Percentiles rank a stretch among this genome's conserved stretches.
Evolutionary conservation across 192 early-diverging fungal species (phyloP).

Genomic region (Backusella australiensis): DNA sequence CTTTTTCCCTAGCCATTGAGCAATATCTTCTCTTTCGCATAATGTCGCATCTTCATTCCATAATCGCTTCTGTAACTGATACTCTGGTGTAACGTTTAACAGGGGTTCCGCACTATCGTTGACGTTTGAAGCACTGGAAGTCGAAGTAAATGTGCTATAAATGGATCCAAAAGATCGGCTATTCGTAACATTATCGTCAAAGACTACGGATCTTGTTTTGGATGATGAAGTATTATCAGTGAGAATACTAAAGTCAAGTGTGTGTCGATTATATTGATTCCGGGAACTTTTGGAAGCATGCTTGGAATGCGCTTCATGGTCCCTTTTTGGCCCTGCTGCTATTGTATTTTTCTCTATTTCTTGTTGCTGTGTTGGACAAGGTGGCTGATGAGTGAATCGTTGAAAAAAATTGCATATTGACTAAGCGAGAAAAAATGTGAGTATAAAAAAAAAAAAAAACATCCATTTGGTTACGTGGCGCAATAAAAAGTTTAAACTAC

Average conservation of each 20-base stretch:
- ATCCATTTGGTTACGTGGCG: not conserved
- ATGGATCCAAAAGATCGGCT: constrained; percentile 6
- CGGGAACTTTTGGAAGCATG: not conserved
- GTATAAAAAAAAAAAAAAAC: not conserved
- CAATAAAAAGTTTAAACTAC: not conserved
- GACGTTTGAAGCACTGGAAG: not conserved
- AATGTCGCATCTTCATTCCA: constrained; percentile 42
- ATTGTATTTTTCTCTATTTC: not conserved
- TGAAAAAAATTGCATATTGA: not conserved
- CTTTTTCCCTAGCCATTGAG: constrained; percentile 43
- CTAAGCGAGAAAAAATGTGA: not conserved
- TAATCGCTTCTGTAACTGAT: not conserved
- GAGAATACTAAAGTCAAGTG: not conserved
- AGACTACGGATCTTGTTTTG: not conserved
- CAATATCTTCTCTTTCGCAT: constrained; percentile 39
- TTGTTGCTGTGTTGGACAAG: not conserved
- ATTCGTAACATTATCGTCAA: not conserved
- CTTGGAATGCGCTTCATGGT: not conserved
- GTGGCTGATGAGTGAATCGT: not conserved
- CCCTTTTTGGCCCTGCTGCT: not conserved
- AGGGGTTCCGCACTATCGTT: not conserved
- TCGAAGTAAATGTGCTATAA: not conserved
- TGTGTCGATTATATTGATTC: constrained; percentile 1
- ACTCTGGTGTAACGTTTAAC: not conserved
- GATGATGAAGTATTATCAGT: not conserved